A percentile compares a stretch with the other conserved stretches of the same genome.
Evolutionary conservation across 768 basidiomycete species (phyloP).

Genomic region (Suillus subaureus): DNA sequence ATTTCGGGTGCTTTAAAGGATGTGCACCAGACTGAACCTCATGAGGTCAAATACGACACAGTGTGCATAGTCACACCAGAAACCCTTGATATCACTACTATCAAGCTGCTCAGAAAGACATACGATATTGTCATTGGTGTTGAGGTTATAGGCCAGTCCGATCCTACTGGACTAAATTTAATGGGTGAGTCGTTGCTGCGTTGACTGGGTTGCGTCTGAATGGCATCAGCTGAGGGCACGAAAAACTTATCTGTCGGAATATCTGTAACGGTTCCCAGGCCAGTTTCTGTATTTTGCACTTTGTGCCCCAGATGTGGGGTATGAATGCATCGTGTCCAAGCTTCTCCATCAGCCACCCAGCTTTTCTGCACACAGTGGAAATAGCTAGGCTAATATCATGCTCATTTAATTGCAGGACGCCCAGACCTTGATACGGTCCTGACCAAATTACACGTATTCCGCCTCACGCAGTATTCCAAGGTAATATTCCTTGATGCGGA

Average conservation of each 20-base stretch:
- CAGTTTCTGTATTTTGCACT: conserved; percentile 10
- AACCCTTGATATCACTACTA: conserved; percentile 80
- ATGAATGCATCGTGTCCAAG: conserved; percentile 18
- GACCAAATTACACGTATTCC: conserved; percentile 96
- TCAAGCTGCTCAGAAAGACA: conserved; percentile 75
- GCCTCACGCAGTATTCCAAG: conserved; percentile 83
- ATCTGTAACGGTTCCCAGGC: conserved; percentile 13
- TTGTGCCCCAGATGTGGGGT: conserved; percentile 13
- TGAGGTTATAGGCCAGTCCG: conserved; percentile 77
- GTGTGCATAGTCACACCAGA: conserved; percentile 95
- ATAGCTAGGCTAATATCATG: conserved; percentile 16
- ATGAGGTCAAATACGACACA: conserved; percentile 58
- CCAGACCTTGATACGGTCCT: conserved; percentile 91
- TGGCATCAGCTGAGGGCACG: conserved; percentile 8
- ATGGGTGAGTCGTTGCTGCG: conserved; percentile 65
- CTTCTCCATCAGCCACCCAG: conserved; percentile 9
- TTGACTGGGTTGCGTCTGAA: conserved; percentile 12
- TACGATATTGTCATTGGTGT: conserved; percentile 91
- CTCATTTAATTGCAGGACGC: conserved; percentile 62
- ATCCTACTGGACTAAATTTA: conserved; percentile 66
- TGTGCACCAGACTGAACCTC: conserved; percentile 52
- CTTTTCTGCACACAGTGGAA: conserved; percentile 5
- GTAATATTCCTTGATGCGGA: conserved; percentile 93
- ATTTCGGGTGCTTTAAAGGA: conserved; percentile 84
- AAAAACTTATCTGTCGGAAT: conserved; percentile 10